Evolutionary conservation across 768 basidiomycete species (phyloP).

Genomic region (Coprinopsis strossmayeri): DNA sequence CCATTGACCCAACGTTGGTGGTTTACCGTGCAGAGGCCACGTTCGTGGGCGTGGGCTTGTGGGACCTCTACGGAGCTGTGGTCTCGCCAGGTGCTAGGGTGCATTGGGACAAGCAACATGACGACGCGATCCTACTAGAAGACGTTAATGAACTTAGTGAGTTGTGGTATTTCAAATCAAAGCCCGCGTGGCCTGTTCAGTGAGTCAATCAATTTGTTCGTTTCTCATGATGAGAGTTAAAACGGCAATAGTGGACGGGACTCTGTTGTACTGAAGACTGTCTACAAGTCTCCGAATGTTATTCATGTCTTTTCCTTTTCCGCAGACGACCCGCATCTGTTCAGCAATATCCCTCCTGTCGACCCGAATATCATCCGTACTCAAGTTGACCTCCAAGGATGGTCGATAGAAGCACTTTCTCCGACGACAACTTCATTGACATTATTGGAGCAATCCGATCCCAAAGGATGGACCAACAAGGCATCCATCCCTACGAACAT

Average conservation of each 20-base stretch:
- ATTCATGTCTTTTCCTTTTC: constrained; percentile 96
- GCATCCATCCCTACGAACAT: constrained; percentile 91
- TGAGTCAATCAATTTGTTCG: constrained; percentile 34
- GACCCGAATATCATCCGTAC: constrained; percentile 84
- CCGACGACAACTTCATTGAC: constrained; percentile 93
- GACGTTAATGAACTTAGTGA: constrained; percentile 89
- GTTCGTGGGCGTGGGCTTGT: constrained; percentile 91
- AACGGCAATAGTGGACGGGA: constrained; percentile 67
- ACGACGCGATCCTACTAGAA: constrained; percentile 80
- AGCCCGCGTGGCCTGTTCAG: constrained; percentile 92
- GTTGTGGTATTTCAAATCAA: constrained; percentile 89
- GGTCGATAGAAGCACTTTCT: constrained; percentile 93
- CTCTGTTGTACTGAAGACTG: constrained; percentile 84
- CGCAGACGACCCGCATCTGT: constrained; percentile 81
- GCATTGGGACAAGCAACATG: constrained; percentile 88
- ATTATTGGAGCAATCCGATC: constrained; percentile 93
- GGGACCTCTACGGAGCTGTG: constrained; percentile 89
- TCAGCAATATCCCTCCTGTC: constrained; percentile 60
- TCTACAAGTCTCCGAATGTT: constrained; percentile 93
- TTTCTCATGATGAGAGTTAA: constrained; percentile 6
- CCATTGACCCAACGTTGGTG: constrained; percentile 93
- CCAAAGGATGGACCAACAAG: constrained; percentile 96
- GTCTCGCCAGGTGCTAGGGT: constrained; percentile 77
- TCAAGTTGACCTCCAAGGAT: constrained; percentile 97
- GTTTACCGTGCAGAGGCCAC: constrained; percentile 96